Percentiles rank a stretch among this genome's conserved stretches.
Conservation (phyloP, 2,329 filamentous ascomycete genomes). For the Sporothrix inflata region DNA sequence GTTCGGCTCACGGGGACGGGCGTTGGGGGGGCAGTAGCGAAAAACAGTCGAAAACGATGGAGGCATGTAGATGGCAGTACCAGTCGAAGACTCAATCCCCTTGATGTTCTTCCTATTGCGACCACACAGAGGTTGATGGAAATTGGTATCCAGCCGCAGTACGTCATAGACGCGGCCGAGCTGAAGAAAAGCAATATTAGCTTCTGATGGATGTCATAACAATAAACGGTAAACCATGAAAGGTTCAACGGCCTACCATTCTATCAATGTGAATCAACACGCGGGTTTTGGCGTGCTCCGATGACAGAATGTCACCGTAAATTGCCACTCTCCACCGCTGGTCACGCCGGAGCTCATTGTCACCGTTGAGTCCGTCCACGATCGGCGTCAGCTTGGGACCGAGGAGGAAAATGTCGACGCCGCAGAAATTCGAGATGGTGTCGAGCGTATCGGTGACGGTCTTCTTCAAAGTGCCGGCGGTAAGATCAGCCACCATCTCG, state of each 20-base stretch:
- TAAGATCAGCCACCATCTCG: conserved; percentile 78
- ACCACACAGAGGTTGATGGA: conserved; percentile 91
- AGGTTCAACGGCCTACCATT: conserved; percentile 61
- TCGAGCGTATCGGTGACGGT: conserved; percentile 84
- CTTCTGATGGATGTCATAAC: neutral
- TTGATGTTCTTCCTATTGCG: conserved; percentile 97
- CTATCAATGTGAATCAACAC: conserved; percentile 97
- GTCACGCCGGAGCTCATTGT: conserved; percentile 81
- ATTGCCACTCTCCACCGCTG: conserved; percentile 91
- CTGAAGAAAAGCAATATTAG: conserved; percentile 46
- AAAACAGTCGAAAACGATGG: conserved; percentile 91
- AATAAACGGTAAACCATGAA: neutral
- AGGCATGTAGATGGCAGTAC: conserved; percentile 97
- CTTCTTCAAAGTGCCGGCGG: conserved; percentile 68
- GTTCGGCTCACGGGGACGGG: conserved; percentile 78
- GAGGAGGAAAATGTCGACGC: conserved; percentile 94
- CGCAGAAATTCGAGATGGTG: conserved; percentile 82
- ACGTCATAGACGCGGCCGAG: conserved; percentile 75
- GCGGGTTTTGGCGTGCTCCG: conserved; percentile 95
- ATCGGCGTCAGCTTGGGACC: conserved; percentile 85
- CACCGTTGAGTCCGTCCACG: conserved; percentile 73
- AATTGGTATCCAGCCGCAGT: conserved; percentile 79
- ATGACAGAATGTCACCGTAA: conserved; percentile 92
- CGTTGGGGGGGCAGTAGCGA: conserved; percentile 82
- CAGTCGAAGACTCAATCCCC: conserved; percentile 91